These are phyloP conservation scores for Wickerhamomyces queroliae DNA, from an alignment of 805 yeast genomes.

Conservation along the genomic window DNA sequence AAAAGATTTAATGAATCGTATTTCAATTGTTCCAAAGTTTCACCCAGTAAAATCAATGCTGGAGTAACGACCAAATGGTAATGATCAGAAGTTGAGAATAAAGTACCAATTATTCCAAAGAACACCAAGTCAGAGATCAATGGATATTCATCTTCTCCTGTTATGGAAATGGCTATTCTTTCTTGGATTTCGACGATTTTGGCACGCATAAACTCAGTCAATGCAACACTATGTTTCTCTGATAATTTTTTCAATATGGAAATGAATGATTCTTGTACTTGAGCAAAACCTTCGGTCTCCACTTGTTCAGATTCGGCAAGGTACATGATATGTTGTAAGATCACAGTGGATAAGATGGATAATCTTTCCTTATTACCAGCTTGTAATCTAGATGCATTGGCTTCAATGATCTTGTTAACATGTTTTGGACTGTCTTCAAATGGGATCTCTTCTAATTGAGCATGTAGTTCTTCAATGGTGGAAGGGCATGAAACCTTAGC, in stretches of 20 bases:
- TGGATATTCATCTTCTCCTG: conserved; percentile 30
- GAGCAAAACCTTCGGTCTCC: conserved; percentile 29
- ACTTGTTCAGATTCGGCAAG: conserved; percentile 34
- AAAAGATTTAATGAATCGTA: conserved; percentile 33
- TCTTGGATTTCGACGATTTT: conserved; percentile 50
- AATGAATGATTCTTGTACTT: conserved; percentile 37
- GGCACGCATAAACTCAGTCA: conserved; percentile 58
- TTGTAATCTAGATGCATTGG: conserved; percentile 71
- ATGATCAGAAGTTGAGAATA: conserved; percentile 93
- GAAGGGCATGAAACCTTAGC: conserved; percentile 38
- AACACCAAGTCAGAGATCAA: conserved; percentile 55
- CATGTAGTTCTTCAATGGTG: conserved; percentile 36
- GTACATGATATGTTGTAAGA: conserved; percentile 56
- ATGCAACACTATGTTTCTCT: conserved; percentile 54
- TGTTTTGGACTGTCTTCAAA: conserved; percentile 38
- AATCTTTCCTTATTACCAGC: conserved; percentile 76
- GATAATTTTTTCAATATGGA: conserved; percentile 50
- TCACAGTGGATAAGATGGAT: conserved; percentile 53
- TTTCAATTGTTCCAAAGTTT: conserved; percentile 52
- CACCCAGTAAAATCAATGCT: conserved; percentile 64
- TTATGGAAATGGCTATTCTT: conserved; percentile 31
- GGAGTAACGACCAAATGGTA: conserved; percentile 91
- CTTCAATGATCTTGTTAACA: conserved; percentile 49
- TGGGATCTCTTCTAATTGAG: conserved; percentile 27
- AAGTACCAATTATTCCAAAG: conserved; percentile 63